Conservation (phyloP, 768 basidiomycete species). For the Russula vinacea region DNA sequence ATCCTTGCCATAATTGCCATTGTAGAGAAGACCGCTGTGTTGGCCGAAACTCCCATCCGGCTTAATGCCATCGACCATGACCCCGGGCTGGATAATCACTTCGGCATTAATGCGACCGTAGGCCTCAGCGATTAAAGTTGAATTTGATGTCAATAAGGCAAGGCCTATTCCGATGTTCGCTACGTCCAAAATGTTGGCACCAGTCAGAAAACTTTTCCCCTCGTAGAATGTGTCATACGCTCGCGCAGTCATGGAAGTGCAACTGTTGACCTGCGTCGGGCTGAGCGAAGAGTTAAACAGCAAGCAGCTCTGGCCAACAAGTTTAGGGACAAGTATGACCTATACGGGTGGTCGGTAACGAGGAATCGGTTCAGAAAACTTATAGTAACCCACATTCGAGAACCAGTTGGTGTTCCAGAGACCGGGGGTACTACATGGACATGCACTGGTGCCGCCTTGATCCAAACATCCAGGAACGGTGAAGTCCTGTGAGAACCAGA, state of each 20-base stretch:
- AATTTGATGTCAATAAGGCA: conserved; percentile 35
- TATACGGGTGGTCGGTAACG: not conserved
- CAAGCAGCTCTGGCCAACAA: conserved; percentile 27
- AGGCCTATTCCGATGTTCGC: conserved; percentile 41
- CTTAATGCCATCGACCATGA: conserved; percentile 58
- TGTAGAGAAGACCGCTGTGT: conserved; percentile 61
- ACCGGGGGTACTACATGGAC: conserved; percentile 36
- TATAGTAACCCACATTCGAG: conserved; percentile 22
- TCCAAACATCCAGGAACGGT: conserved; percentile 34
- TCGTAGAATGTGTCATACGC: conserved; percentile 28
- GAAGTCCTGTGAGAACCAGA: conserved; percentile 37
- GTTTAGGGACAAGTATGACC: conserved; percentile 28
- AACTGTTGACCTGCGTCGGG: conserved; percentile 16
- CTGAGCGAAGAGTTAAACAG: conserved; percentile 27
- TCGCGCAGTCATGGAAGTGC: conserved; percentile 24
- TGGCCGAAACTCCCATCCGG: conserved; percentile 46
- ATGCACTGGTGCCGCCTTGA: conserved; percentile 31
- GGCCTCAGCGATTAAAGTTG: conserved; percentile 47
- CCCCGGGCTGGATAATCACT: conserved; percentile 46
- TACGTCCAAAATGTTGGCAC: conserved; percentile 65
- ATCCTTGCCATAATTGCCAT: conserved; percentile 63
- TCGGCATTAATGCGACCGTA: conserved; percentile 52
- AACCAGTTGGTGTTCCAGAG: conserved; percentile 31
- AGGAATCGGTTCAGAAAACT: not conserved
- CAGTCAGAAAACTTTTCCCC: conserved; percentile 46